phyloP scores from a whole-genome alignment of 2,329 filamentous ascomycete genomes.

The Aspergillus transmontanensis region DNA sequence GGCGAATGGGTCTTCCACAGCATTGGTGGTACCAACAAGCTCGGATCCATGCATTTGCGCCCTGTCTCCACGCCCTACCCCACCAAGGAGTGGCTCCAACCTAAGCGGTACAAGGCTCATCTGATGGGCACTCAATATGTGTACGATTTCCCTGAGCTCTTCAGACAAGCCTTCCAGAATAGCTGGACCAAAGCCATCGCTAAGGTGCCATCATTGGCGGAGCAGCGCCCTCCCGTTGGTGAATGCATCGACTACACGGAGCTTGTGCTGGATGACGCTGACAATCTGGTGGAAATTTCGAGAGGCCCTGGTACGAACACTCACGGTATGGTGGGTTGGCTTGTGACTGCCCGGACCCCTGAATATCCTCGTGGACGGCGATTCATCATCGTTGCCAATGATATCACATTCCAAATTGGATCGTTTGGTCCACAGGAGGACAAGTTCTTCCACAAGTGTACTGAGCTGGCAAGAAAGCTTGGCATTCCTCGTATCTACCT shows the following conservation, averaged over 20 bases:
- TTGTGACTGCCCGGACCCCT: constrained; percentile 90
- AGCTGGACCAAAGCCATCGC: constrained; percentile 78
- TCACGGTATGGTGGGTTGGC: constrained; percentile 98
- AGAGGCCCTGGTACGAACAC: constrained; percentile 94
- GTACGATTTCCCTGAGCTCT: constrained; percentile 99
- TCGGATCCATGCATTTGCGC: constrained; percentile 91
- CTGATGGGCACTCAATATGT: constrained; percentile 99
- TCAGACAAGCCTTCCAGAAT: constrained; percentile 97
- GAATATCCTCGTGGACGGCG: constrained; percentile 91
- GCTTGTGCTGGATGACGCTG: constrained; percentile 90
- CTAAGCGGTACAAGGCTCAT: constrained; percentile 99
- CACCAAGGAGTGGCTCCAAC: constrained; percentile 97
- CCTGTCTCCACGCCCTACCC: constrained; percentile 90
- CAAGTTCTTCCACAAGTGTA: constrained; percentile 99
- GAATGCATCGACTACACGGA: constrained; percentile 94
- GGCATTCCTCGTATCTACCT: constrained; percentile 97
- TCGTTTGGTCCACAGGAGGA: constrained; percentile 97
- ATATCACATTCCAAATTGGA: constrained; percentile 98
- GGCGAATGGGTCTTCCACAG: constrained; percentile 98
- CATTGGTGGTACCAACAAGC: constrained; percentile 91
- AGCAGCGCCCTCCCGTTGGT: constrained; percentile 80
- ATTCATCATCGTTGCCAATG: constrained; percentile 97
- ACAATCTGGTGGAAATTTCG: constrained; percentile 88
- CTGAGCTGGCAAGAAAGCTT: constrained; percentile 87
- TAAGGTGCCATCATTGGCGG: constrained; percentile 71